These are phyloP conservation scores for Diddensiella transvaalensis DNA, from an alignment of 805 yeast genomes.

Conservation along the genomic window DNA sequence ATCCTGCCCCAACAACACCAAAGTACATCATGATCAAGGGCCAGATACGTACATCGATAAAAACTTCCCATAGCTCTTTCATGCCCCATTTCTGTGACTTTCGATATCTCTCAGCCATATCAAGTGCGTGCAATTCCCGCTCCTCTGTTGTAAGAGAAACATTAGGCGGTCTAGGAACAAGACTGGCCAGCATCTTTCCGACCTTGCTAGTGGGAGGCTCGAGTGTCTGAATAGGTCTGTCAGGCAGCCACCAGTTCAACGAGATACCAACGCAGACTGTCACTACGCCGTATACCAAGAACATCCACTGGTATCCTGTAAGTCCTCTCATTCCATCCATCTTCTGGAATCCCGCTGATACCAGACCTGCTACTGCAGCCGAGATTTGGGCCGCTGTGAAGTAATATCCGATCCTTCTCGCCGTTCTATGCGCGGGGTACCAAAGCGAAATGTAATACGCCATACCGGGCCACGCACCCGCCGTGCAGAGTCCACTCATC, in stretches of 20 bases:
- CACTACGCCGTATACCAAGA: conserved; percentile 67
- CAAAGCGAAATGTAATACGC: conserved; percentile 77
- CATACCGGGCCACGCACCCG: conserved; percentile 91
- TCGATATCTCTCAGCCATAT: conserved; percentile 52
- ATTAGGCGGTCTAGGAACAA: conserved; percentile 10
- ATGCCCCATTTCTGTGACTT: conserved; percentile 50
- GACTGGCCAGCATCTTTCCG: conserved; percentile 10
- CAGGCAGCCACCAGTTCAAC: conserved; percentile 83
- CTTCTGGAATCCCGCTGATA: conserved; percentile 82
- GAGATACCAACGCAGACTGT: conserved; percentile 62
- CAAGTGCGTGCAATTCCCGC: conserved; percentile 51
- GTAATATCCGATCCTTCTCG: conserved; percentile 80
- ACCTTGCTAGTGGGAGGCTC: conserved; percentile 3
- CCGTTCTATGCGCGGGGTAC: conserved; percentile 77
- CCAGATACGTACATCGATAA: conserved; percentile 68
- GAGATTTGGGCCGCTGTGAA: conserved; percentile 91
- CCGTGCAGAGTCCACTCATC: conserved; percentile 71
- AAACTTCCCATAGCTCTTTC: conserved; percentile 51
- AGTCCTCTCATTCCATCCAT: conserved; percentile 69
- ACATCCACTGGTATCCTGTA: conserved; percentile 87
- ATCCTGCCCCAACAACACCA: conserved; percentile 91
- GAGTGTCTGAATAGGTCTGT: conserved; percentile 49
- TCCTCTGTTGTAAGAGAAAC: conserved; percentile 48
- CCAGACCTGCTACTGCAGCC: conserved; percentile 84
- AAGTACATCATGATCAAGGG: conserved; percentile 84